Evolutionary conservation across 768 basidiomycete genomes (phyloP), one percentile per base, ranked within the genome.

Genomic region (Cyclocybe cylindracea): DNA sequence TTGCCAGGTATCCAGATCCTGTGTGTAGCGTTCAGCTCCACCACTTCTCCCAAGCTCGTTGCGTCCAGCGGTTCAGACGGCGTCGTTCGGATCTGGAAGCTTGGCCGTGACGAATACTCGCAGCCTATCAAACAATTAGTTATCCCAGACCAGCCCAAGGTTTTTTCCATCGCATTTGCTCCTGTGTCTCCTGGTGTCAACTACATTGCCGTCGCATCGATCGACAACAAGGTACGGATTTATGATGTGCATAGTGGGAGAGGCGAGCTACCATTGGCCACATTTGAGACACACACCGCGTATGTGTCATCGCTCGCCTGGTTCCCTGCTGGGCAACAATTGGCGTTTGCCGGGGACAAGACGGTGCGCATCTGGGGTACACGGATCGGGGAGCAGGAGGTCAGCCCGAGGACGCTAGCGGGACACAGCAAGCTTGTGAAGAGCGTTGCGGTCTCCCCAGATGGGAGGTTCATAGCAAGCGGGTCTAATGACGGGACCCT

Each of bases 381-480:
- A 0, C 51, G 35, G 2, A 39, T 18, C 7, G 35, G 40, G 7
- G 9, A n/a, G 10, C 9, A 13, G 4, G 10, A 13, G 0, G 38
- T 35, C 0, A 24, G 10, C 7, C 52, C 78, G 0, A 11, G 37
- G 37, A 38, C 5, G 37, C 24, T 55, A 6, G 10, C 29, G 10
- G 54, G 54, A 1, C 54, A 55, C 37, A 42, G 31, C 2, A 13
- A 32, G 4, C 38, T 43, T 7, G 50, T 55, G 9, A 55, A 44
- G 31, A 16, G 44, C 11, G 35, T 55, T 1, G 9, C 49, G 11
- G 16, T 47, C 11, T 55, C 54, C 13, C 54, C 50, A 5, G 48
- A 55, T 36, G 54, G 54, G 10, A 50, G 50, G 33, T 55, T 42
- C 44, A 44, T 55, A 10, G 54, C 50, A 0, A 50, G 49, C 14